Evolutionary conservation across 306 rosid genomes (phyloP), one percentile per base, ranked within the genome.

Genomic region (Vigna reflexopilosa): DNA sequence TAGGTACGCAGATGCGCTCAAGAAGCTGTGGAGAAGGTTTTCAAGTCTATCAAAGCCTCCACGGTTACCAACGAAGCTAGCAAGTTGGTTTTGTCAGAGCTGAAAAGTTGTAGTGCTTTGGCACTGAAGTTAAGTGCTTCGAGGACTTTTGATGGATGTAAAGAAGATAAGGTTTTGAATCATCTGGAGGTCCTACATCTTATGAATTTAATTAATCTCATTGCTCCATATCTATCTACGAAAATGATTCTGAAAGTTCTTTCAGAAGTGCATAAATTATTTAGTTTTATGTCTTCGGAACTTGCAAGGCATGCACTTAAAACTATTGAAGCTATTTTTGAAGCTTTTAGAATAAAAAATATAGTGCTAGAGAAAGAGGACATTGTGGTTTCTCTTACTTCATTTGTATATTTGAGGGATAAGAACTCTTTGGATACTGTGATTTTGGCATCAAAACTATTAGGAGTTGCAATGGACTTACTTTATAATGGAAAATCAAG

Each of bases 1-100:
- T 84, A 95, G 98, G 98, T 95, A 14, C 84, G 96, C 50, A 90
- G 94, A 81, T 88, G 97, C 77, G 93, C 98, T 62, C 98, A 88
- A 85, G 97, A 88, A 38, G 89, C 91, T 78, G 88, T 95, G 7
- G 91, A 78, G 86, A 91, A 82, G 76, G 81, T 85, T 79, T 89
- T 95, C 57, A 83, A 79, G 81, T 91, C 87, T 55, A 55, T 92
- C 52, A 70, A 75, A 34, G 77, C 87, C 58, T 86, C 93, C 15
- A 52, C 49, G 15, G 90, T 80, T 81, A 58, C 68, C 55, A 91
- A 82, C 91, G 88, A 88, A 76, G 95, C 95, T 13, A 93, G 98
- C 97, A 93, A 86, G 78, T 73, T 85, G 87, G 88, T 92, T 65
- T 75, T 89, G 49, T 91, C 91, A 9, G 83, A 86, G 82, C 86